Percentiles rank a stretch among this genome's conserved stretches.
These are phyloP conservation scores for Mycothermus thermophilus DNA, from an alignment of 495 filamentous ascomycete species.

Conservation along the genomic window DNA sequence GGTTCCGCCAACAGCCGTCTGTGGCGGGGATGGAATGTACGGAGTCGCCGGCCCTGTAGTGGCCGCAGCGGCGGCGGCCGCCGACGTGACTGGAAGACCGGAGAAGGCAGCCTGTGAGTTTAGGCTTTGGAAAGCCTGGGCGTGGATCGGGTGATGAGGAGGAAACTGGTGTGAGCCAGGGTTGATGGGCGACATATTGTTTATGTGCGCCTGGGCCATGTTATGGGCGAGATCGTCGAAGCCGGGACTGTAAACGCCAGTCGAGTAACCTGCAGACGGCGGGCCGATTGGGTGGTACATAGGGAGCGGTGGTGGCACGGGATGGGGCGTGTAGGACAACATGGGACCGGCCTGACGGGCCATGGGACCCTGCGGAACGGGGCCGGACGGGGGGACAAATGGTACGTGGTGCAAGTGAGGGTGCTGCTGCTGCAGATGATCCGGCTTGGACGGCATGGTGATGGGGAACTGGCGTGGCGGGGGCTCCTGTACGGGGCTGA, in stretches of 20 bases:
- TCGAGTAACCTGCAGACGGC: too few relatives aligned
- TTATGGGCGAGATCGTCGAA: conserved; percentile 9
- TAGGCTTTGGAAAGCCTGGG: conserved; percentile 7
- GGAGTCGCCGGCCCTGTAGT: conserved; percentile 1
- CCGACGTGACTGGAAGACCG: conserved; percentile 10
- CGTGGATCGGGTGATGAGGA: conserved; percentile 1
- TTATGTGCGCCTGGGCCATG: conserved; percentile 6
- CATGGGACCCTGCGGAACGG: conserved; percentile 2
- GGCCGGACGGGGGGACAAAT: conserved; percentile 6
- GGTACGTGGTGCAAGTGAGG: too few relatives aligned
- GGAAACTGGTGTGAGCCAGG: conserved; percentile 2
- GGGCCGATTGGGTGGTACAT: too few relatives aligned
- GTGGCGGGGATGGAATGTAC: conserved; percentile 4
- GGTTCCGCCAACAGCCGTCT: too few relatives aligned
- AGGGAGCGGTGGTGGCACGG: neutral
- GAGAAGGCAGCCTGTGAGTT: conserved; percentile 10
- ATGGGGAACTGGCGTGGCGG: conserved; percentile 27
- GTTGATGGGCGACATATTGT: conserved; percentile 5
- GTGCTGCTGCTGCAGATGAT: conserved; percentile 21
- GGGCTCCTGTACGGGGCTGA: conserved; percentile 47
- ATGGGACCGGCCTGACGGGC: conserved; percentile 6
- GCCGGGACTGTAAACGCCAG: neutral
- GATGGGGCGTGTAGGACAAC: conserved; percentile 5
- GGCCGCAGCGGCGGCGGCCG: neutral
- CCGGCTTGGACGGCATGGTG: conserved; percentile 20